Conservation (phyloP, 2,329 filamentous ascomycete species). For the Alternaria brassicae region DNA sequence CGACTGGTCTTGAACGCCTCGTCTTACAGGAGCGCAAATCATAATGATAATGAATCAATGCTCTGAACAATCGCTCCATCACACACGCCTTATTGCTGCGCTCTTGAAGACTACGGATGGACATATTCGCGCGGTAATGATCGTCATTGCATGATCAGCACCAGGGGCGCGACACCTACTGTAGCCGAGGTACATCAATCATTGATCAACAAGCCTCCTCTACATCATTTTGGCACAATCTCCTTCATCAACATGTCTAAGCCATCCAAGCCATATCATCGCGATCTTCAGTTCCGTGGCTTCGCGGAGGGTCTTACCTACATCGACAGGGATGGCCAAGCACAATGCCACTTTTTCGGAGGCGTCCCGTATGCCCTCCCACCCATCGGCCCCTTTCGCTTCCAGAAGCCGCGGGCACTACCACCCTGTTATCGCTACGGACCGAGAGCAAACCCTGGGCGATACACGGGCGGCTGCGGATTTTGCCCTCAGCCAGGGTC, state of each 20-base stretch:
- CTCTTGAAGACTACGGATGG: too few species aligned
- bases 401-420: constrained; percentile 58
- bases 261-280: constrained; percentile 36
- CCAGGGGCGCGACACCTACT: neutral
- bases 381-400: constrained; percentile 57
- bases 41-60: constrained; percentile 5
- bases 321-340: constrained; percentile 37
- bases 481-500: constrained; percentile 60
- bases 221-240: neutral
- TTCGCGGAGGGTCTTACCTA: constrained; percentile 60
- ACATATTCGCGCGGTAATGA: neutral
- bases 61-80: neutral
- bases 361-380: constrained; percentile 64
- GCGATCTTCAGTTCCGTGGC: constrained; percentile 55
- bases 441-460: constrained; percentile 56
- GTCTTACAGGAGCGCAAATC: neutral
- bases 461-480: constrained; percentile 51
- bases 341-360: constrained; percentile 61
- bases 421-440: constrained; percentile 61
- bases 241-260: constrained; percentile 22
- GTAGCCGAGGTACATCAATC: constrained; percentile 8
- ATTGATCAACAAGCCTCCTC: constrained; percentile 1
- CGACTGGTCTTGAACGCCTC: constrained; percentile 20
- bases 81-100: neutral
- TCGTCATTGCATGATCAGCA: neutral